Percentiles rank a stretch among this genome's conserved stretches.
phyloP scores from a whole-genome alignment of 208 protist species.

The Acanthamoeba culbertsoni region DNA sequence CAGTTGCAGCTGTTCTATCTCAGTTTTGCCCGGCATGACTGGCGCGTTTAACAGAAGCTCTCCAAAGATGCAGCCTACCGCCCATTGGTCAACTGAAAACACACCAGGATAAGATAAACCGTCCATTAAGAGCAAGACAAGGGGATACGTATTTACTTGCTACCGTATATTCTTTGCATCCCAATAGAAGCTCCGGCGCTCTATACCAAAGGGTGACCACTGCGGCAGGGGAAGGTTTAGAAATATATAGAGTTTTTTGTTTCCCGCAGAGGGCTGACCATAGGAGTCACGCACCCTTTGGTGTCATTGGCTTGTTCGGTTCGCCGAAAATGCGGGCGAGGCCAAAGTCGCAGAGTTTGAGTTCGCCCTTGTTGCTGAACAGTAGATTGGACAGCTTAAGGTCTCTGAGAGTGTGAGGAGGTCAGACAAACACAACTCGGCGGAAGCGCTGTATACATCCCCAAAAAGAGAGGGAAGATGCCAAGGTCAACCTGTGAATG shows the following conservation, averaged over 20 bases:
- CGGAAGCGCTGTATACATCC: not conserved
- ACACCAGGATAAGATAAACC: not conserved
- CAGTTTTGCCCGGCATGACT: conserved; percentile 67
- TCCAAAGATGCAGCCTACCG: conserved; percentile 83
- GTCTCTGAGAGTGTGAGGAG: conserved; percentile 64
- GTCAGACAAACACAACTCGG: not conserved
- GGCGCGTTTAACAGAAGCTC: conserved; percentile 74
- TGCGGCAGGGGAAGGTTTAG: not conserved
- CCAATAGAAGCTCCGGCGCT: conserved; percentile 76
- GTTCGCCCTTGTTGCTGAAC: conserved; percentile 73
- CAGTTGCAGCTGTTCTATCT: conserved; percentile 64
- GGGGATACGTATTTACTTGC: not conserved
- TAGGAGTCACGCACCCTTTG: not conserved
- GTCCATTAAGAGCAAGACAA: not conserved
- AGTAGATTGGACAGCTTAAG: conserved; percentile 82
- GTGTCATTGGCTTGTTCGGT: conserved; percentile 68
- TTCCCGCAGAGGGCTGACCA: not conserved
- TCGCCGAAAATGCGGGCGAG: conserved; percentile 68
- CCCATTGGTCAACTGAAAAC: conserved; percentile 86
- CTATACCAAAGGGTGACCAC: conserved; percentile 79
- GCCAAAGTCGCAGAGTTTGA: conserved; percentile 80
- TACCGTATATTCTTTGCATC: conserved; percentile 60
- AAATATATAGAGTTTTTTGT: not conserved
- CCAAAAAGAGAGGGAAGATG: not conserved
- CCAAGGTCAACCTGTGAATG: not conserved